These are phyloP conservation scores for Colletotrichum sp. DNA, from an alignment of 2,329 filamentous ascomycete species.

Conservation along the genomic window DNA sequence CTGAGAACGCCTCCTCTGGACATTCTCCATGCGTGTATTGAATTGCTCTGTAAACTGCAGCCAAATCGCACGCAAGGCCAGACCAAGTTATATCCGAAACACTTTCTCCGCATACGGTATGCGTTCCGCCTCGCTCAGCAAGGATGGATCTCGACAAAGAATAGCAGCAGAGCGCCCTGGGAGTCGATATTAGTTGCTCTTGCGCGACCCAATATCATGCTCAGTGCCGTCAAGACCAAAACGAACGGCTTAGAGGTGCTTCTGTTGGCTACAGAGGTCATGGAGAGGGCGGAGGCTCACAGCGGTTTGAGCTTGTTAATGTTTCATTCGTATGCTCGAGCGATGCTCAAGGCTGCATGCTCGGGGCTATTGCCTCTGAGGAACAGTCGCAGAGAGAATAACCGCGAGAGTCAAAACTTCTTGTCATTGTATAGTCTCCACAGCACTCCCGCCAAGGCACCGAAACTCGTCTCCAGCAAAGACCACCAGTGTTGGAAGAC, in stretches of 20 bases:
- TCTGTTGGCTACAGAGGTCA: neutral
- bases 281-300: neutral
- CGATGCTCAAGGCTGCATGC: neutral
- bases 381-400: constrained; percentile 27
- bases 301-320: constrained; percentile 15
- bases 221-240: neutral
- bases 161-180: neutral
- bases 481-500: neutral
- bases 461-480: neutral
- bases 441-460: neutral
- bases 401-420: neutral
- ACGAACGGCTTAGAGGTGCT: neutral
- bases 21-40: constrained; percentile 32
- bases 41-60: constrained; percentile 8
- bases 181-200: constrained; percentile 7
- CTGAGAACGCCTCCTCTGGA: constrained; percentile 19
- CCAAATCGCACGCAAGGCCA: neutral
- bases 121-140: neutral
- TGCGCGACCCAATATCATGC: constrained; percentile 10
- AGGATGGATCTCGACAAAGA: neutral
- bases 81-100: neutral
- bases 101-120: neutral
- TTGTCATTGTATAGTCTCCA: neutral
- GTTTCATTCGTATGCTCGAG: constrained; percentile 19
- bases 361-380: constrained; percentile 31